Evolutionary conservation across 2,329 filamentous ascomycete species (phyloP).

Genomic region (Ophiocordyceps camponoti-floridani): DNA sequence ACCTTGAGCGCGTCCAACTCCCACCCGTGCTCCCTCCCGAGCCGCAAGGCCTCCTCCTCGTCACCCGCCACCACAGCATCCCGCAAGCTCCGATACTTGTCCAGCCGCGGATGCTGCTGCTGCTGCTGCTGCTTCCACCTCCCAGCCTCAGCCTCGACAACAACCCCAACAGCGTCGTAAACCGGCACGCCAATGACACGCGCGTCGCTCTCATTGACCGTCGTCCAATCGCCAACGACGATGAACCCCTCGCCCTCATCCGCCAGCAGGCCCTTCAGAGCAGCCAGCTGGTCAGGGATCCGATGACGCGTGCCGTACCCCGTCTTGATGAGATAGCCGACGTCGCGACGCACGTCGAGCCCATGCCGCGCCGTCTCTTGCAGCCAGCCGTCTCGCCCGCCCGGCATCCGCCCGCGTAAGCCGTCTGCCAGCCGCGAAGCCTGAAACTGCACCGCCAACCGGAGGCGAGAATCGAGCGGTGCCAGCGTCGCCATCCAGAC

Average conservation of each 20-base stretch:
- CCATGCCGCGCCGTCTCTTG: conserved; percentile 19
- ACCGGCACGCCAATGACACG: conserved; percentile 15
- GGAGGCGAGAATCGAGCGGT: conserved; percentile 15
- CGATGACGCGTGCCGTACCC: conserved; percentile 34
- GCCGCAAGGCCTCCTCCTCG: conserved; percentile 15
- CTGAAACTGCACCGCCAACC: conserved; percentile 17
- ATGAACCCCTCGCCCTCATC: conserved; percentile 23
- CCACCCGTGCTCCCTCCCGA: conserved; percentile 25
- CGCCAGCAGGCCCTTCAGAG: conserved; percentile 17
- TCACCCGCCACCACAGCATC: conserved; percentile 19
- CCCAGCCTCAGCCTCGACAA: conserved; percentile 15
- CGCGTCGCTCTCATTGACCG: conserved; percentile 14
- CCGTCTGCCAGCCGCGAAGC: conserved; percentile 12
- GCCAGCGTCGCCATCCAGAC: conserved; percentile 2
- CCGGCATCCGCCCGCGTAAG: conserved; percentile 9
- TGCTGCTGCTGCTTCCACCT: conserved; percentile 2
- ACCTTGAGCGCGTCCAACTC: conserved; percentile 33
- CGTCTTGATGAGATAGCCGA: conserved; percentile 35
- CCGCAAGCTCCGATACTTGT: conserved; percentile 22
- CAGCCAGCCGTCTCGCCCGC: conserved; percentile 22
- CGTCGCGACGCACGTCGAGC: conserved; percentile 25
- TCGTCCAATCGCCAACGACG: conserved; percentile 32
- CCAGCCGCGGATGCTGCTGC: conserved; percentile 14
- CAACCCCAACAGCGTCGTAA: conserved; percentile 21
- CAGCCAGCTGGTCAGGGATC: conserved; percentile 26